Evolutionary conservation across 345 rosid species (phyloP).

Genomic region (Aethionema arabicum): DNA sequence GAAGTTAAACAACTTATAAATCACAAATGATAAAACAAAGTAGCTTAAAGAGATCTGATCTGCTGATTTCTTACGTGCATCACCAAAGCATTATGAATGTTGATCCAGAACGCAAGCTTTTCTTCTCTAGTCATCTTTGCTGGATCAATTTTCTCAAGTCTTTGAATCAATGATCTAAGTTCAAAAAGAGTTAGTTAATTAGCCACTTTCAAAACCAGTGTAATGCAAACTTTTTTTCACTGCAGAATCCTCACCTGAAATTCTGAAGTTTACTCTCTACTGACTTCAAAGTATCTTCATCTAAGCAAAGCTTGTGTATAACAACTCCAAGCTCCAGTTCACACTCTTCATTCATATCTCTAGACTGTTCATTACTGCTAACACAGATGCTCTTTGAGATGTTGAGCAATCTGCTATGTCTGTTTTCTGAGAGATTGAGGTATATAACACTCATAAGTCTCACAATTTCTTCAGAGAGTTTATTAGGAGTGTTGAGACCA

Average conservation of each 20-base stretch:
- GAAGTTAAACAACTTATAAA: background rate
- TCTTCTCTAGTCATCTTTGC: conserved; percentile 62
- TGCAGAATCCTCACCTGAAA: conserved; percentile 47
- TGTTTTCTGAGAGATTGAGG: conserved; percentile 52
- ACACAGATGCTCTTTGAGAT: conserved; percentile 47
- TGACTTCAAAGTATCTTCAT: conserved; percentile 51
- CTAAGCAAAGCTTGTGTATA: conserved; percentile 50
- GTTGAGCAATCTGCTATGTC: conserved; percentile 32
- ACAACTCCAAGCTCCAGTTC: conserved; percentile 39
- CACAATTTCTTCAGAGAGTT: conserved; percentile 63
- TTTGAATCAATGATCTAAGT: conserved; percentile 56
- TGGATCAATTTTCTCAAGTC: conserved; percentile 65
- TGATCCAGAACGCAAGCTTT: conserved; percentile 83
- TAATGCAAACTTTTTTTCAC: background rate
- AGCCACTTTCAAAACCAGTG: background rate
- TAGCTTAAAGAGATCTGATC: background rate
- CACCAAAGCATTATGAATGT: conserved; percentile 73
- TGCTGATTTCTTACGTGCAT: conserved; percentile 56
- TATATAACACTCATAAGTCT: conserved; percentile 66
- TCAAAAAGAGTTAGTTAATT: background rate
- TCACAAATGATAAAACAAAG: conserved; percentile 5
- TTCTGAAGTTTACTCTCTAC: conserved; percentile 55
- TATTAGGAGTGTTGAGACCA: conserved; percentile 46
- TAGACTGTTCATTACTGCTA: conserved; percentile 46
- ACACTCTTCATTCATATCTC: conserved; percentile 38